Percentiles rank a stretch among this genome's conserved stretches.
Evolutionary conservation across 345 rosid species (phyloP).

Genomic region (Eucalyptus shirleyi): DNA sequence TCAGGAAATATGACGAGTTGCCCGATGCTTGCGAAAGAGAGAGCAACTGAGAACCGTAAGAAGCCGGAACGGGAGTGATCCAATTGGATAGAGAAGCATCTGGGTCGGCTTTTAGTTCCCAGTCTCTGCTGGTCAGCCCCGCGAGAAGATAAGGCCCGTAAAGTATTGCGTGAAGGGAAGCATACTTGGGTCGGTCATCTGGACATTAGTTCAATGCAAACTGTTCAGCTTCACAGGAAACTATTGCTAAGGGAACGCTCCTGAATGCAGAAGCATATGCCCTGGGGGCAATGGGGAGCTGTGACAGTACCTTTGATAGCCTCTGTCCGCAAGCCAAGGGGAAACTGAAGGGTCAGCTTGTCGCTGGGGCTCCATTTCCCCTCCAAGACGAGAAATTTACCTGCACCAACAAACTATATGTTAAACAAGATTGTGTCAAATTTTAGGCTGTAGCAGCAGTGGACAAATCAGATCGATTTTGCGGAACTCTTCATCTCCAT

Average conservation of each 20-base stretch:
- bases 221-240: neutral
- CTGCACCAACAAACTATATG: constrained; percentile 13
- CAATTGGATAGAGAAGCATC: constrained; percentile 27
- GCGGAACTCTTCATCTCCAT: neutral
- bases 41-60: constrained; percentile 36
- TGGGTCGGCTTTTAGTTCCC: constrained; percentile 47
- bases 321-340: constrained; percentile 49
- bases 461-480: neutral
- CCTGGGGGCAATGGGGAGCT: neutral
- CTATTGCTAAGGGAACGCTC: no score
- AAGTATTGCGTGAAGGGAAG: constrained; percentile 78
- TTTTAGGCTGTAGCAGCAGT: neutral
- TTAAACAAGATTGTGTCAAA: neutral
- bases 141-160: constrained; percentile 85
- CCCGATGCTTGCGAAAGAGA: constrained; percentile 54
- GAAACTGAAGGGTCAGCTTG: constrained; percentile 48
- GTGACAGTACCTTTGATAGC: constrained; percentile 49
- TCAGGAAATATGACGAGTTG: constrained; percentile 26
- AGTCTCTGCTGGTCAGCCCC: constrained; percentile 52
- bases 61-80: constrained; percentile 46
- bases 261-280: neutral
- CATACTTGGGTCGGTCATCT: constrained; percentile 69
- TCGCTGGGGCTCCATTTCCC: constrained; percentile 47
- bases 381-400: constrained; percentile 42
- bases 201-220: neutral